These are phyloP conservation scores for Aurantiochytrium sp. DNA, from an alignment of 108 stramenopile species.

Conservation along the genomic window DNA sequence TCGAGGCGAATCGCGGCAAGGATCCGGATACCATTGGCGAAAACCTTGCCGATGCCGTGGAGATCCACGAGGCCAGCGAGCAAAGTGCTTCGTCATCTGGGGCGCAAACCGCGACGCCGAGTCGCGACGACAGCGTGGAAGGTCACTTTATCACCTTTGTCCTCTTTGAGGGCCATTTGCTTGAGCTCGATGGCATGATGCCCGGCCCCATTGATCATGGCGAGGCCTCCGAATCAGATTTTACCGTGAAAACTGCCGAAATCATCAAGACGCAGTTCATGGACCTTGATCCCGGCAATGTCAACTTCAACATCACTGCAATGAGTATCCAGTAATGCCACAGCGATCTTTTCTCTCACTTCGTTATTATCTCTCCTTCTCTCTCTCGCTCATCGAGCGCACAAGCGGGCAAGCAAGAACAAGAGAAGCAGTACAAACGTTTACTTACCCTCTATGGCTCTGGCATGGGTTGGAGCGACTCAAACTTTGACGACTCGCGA, in stretches of 20 bases:
- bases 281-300: not conserved
- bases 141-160: conserved; percentile 21
- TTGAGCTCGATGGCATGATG: conserved; percentile 20
- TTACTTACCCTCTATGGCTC: too few species aligned
- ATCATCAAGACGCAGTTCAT: conserved; percentile 21
- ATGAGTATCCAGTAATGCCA: not conserved
- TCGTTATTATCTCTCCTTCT: not conserved
- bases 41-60: not conserved
- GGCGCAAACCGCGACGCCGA: not conserved
- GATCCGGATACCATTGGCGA: not conserved
- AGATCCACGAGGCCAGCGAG: not conserved
- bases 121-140: not conserved
- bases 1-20: not conserved
- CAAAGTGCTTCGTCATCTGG: not conserved
- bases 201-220: conserved; percentile 8
- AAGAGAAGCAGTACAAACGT: too few species aligned
- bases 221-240: not conserved
- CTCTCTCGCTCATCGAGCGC: too few species aligned
- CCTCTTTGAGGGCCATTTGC: not conserved
- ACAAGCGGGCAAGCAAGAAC: too few species aligned
- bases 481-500: too few species aligned
- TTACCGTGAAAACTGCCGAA: not conserved
- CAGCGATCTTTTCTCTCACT: not conserved
- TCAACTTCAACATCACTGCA: conserved; percentile 22
- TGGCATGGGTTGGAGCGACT: too few species aligned